These are phyloP conservation scores for Fusarium sp. DNA, from an alignment of 2,329 filamentous ascomycete genomes.

Conservation along the genomic window DNA sequence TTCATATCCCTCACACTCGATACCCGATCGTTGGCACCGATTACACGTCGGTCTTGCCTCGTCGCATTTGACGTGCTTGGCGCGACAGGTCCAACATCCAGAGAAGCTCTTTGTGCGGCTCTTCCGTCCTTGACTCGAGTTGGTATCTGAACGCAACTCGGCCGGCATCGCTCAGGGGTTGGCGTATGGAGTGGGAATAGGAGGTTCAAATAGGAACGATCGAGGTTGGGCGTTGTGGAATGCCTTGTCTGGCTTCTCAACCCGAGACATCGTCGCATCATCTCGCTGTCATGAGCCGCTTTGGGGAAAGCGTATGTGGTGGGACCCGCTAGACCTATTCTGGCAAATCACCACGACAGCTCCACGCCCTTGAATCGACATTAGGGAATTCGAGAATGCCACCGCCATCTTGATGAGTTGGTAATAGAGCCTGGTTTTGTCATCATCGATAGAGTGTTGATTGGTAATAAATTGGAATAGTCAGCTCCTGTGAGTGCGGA, in stretches of 20 bases:
- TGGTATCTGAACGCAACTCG: conserved; percentile 9
- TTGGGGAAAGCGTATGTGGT: background rate
- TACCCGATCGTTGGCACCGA: conserved; percentile 34
- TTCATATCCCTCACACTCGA: conserved; percentile 40
- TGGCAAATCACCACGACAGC: background rate
- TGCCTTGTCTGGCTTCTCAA: background rate
- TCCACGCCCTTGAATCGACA: background rate
- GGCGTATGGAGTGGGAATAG: background rate
- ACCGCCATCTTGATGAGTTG: background rate
- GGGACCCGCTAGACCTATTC: background rate
- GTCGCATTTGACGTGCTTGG: conserved; percentile 43
- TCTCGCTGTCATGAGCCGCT: background rate
- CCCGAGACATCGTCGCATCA: background rate
- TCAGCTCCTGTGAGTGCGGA: background rate
- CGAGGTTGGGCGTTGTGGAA: background rate
- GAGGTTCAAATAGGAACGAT: background rate
- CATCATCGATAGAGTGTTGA: background rate
- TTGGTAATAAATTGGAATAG: background rate
- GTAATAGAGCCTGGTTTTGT: background rate
- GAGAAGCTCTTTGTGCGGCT: conserved; percentile 43
- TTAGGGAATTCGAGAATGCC: background rate
- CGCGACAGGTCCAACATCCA: conserved; percentile 44
- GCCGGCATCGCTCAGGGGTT: conserved; percentile 22
- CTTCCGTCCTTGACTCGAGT: conserved; percentile 33
- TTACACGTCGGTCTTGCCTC: conserved; percentile 35